A percentile compares a stretch with the other conserved stretches of the same genome.
These are phyloP conservation scores for Candida chauliodis DNA, from an alignment of 805 yeast species.

Conservation along the genomic window DNA sequence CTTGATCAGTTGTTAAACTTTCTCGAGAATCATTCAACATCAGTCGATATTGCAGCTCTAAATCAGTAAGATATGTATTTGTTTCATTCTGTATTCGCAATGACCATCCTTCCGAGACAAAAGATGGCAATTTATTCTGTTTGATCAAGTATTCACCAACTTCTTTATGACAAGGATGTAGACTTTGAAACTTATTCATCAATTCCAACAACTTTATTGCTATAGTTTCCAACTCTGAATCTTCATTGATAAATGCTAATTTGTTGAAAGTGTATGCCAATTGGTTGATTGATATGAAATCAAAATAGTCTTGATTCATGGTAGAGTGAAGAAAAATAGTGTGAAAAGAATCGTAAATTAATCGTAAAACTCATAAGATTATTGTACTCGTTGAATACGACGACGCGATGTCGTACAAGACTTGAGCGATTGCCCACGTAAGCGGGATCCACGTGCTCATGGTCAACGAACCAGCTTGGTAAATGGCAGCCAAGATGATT, in stretches of 20 bases:
- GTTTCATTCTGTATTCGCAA: neutral
- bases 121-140: neutral
- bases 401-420: slow-evolving; percentile 62
- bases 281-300: slow-evolving; percentile 12
- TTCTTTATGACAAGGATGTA: slow-evolving; percentile 17
- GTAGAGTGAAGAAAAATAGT: neutral
- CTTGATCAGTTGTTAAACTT: neutral
- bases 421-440: slow-evolving; percentile 68
- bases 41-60: neutral
- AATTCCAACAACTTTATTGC: slow-evolving; percentile 11
- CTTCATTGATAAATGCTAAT: slow-evolving; percentile 4
- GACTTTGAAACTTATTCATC: slow-evolving; percentile 22
- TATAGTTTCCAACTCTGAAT: neutral
- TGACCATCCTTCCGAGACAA: neutral
- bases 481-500: slow-evolving; percentile 67
- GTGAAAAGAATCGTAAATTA: neutral
- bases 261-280: slow-evolving; percentile 9
- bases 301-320: slow-evolving; percentile 6
- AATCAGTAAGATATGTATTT: neutral
- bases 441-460: slow-evolving; percentile 97
- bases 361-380: slow-evolving; percentile 8
- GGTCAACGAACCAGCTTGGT: slow-evolving; percentile 73
- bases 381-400: slow-evolving; percentile 53
- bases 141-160: slow-evolving; percentile 9
- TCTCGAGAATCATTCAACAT: neutral